Conservation (phyloP, 1,284 basidiomycete species). For the Puccinia sorghi region DNA sequence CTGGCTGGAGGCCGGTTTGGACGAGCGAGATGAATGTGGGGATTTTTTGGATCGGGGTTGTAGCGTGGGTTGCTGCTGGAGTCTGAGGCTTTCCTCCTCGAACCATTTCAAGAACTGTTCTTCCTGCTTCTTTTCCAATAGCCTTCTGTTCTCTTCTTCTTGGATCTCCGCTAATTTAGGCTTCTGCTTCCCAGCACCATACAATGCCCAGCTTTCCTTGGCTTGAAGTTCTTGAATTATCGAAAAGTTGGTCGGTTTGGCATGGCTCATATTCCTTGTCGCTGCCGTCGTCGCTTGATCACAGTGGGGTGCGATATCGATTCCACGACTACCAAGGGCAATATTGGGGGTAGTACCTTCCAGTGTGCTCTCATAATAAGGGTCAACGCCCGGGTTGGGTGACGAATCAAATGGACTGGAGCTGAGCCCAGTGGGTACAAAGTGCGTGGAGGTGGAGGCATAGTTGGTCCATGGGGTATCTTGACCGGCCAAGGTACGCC, state of each 20-base stretch:
- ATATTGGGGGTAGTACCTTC: background rate
- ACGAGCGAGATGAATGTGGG: background rate
- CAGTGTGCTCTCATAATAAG: background rate
- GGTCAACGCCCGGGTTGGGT: background rate
- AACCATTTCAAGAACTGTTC: slow-evolving; percentile 56
- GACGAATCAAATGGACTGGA: background rate
- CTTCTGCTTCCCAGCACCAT: slow-evolving; percentile 65
- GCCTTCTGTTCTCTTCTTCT: slow-evolving; percentile 53
- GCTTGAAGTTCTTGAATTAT: slow-evolving; percentile 57
- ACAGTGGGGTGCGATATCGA: background rate
- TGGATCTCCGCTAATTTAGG: slow-evolving; percentile 54
- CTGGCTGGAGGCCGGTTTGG: background rate
- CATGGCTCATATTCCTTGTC: background rate
- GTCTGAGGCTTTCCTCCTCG: slow-evolving; percentile 52
- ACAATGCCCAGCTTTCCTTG: slow-evolving; percentile 56
- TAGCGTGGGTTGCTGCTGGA: background rate
- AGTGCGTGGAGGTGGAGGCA: slow-evolving; percentile 59
- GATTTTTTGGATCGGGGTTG: background rate
- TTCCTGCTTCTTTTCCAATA: slow-evolving; percentile 51
- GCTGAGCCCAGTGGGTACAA: background rate
- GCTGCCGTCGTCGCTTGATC: background rate
- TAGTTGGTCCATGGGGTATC: slow-evolving; percentile 56
- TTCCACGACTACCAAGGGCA: background rate
- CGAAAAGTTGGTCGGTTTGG: slow-evolving; percentile 63
- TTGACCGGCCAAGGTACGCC: slow-evolving; percentile 51